Percentiles rank a stretch among this genome's conserved stretches.
phyloP scores from a whole-genome alignment of 768 basidiomycete genomes.

The Calocera viscosa region DNA sequence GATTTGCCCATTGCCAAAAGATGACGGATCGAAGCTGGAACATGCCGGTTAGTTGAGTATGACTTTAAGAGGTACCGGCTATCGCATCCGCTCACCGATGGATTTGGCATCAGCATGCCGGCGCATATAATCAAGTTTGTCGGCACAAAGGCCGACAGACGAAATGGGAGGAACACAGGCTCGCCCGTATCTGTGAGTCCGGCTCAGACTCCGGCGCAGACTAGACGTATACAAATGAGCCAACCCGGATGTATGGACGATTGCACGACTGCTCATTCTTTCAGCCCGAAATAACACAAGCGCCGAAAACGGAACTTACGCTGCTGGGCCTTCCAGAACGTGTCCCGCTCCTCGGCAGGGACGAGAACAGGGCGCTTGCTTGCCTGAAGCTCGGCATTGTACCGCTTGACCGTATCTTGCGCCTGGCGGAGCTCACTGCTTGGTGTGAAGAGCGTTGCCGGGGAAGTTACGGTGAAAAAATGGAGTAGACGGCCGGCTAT shows the following conservation, averaged over 20 bases:
- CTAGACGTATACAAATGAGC: background rate
- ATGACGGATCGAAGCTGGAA: conserved; percentile 10
- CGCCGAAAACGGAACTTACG: background rate
- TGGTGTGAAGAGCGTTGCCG: background rate
- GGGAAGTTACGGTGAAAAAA: background rate
- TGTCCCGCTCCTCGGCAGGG: background rate
- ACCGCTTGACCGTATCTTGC: background rate
- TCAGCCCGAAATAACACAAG: background rate
- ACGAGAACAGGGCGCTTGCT: background rate
- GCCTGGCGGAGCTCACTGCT: background rate
- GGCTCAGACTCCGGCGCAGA: conserved; percentile 12
- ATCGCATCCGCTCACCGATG: conserved; percentile 20
- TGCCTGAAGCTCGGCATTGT: background rate
- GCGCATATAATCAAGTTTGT: conserved; percentile 29
- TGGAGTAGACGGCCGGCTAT: background rate
- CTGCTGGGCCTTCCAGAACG: background rate
- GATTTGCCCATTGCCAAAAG: conserved; percentile 29
- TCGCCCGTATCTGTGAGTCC: conserved; percentile 28
- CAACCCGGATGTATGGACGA: background rate
- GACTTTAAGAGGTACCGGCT: background rate
- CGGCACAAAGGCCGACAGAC: conserved; percentile 33
- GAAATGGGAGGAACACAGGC: conserved; percentile 30
- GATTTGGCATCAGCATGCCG: conserved; percentile 34
- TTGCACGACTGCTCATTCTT: background rate
- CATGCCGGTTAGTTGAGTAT: background rate